phyloP scores from a whole-genome alignment of 495 filamentous ascomycete species.

The Xylaria acuta region DNA sequence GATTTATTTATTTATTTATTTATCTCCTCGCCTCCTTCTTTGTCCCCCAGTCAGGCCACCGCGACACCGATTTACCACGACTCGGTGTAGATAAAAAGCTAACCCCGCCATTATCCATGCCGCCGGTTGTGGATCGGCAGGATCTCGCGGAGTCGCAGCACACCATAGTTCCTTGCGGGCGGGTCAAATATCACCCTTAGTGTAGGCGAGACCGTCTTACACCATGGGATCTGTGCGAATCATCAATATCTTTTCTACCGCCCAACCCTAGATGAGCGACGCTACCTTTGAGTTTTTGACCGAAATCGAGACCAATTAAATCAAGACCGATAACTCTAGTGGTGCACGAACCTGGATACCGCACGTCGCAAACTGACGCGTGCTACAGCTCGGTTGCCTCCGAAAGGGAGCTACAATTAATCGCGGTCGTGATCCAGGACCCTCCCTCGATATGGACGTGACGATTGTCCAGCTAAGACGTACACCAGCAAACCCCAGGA shows the following conservation, averaged over 20 bases:
- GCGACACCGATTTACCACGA: background rate
- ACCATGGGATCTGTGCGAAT: background rate
- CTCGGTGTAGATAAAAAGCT: constrained; percentile 26
- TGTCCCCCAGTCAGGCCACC: background rate
- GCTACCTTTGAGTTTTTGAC: background rate
- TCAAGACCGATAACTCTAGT: background rate
- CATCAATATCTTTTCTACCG: background rate
- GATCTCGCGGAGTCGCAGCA: constrained; percentile 36
- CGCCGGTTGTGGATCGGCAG: constrained; percentile 37
- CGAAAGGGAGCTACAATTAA: background rate
- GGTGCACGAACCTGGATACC: background rate
- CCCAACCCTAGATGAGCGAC: background rate
- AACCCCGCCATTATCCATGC: constrained; percentile 39
- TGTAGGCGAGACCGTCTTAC: constrained; percentile 1
- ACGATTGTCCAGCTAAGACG: background rate
- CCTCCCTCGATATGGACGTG: background rate
- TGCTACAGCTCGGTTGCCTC: background rate
- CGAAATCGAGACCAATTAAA: background rate
- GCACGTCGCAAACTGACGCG: background rate
- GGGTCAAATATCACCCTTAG: constrained; percentile 42
- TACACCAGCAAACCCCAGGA: background rate
- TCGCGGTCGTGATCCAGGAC: background rate
- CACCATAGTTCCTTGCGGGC: constrained; percentile 30
- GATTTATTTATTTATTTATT: constrained; percentile 11
- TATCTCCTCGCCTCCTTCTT: background rate